phyloP scores from a whole-genome alignment of 208 protist genomes.

The Trypanosoma platydactyli region DNA sequence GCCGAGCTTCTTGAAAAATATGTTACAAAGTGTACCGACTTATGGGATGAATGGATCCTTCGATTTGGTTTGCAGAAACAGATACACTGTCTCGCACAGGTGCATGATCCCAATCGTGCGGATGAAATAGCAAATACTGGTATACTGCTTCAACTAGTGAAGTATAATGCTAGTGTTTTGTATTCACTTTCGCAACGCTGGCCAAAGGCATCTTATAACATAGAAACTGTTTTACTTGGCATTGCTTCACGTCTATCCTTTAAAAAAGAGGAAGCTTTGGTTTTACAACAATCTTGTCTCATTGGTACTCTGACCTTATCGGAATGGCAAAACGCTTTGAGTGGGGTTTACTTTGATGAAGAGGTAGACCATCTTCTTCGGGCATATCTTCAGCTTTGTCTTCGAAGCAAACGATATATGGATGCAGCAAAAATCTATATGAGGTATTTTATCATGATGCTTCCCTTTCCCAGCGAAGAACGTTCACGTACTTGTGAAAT shows the following conservation, averaged over 20 bases:
- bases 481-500: slow-evolving; percentile 17
- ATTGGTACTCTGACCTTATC: neutral
- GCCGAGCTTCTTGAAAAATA: slow-evolving; percentile 28
- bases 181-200: slow-evolving; percentile 23
- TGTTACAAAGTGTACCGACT: slow-evolving; percentile 1
- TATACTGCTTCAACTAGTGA: slow-evolving; percentile 29
- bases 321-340: slow-evolving; percentile 24
- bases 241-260: slow-evolving; percentile 21
- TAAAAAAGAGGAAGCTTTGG: slow-evolving; percentile 16
- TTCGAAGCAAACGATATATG: slow-evolving; percentile 22
- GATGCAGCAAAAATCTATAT: slow-evolving; percentile 25
- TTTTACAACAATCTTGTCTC: slow-evolving; percentile 21
- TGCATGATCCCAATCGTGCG: slow-evolving; percentile 12
- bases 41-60: slow-evolving; percentile 26
- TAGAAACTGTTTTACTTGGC: slow-evolving; percentile 18
- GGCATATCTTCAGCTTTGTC: slow-evolving; percentile 25
- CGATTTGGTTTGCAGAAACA: slow-evolving; percentile 23
- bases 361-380: slow-evolving; percentile 20
- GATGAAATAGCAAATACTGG: slow-evolving; percentile 20
- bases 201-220: slow-evolving; percentile 15
- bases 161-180: slow-evolving; percentile 5
- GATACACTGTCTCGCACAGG: slow-evolving; percentile 13
- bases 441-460: slow-evolving; percentile 28
- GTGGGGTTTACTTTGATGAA: slow-evolving; percentile 28
- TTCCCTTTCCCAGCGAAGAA: slow-evolving; percentile 11